Evolutionary conservation across 208 protist genomes (phyloP), one percentile per base, ranked within the genome.

Genomic region (Crithidia acanthocephali): DNA sequence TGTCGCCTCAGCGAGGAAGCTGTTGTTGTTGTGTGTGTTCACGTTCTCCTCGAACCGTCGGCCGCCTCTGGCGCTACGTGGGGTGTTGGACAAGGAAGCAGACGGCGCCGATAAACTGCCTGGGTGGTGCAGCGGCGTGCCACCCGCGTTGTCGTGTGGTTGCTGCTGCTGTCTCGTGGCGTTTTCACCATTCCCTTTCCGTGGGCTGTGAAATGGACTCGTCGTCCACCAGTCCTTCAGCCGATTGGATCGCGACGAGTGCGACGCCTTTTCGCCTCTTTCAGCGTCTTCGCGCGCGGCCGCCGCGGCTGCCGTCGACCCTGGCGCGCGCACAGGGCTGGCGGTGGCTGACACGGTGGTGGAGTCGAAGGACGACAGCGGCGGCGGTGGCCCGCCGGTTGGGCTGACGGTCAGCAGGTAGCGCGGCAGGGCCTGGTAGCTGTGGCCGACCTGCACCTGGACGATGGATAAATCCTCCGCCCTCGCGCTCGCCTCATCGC

Each of bases 351-450:
- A 53, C 18, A 50, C 48, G 1, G 25, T 28, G 6, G 35, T n/a
- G 20, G 45, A 42, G 22, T 61, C 33, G 50, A 48, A 42, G 30
- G 9, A 48, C 25, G 35, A 55, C 33, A 37, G 47, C 27, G 28
- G 13, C 30, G 53, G 37, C 25, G 35, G 57, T 30, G 57, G 23
- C 6, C 22, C 27, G 2, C 52, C 47, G 5, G 76, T 56, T 8
- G 65, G 64, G 20, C 42, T 37, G 22, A 93, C 63, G 7, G 77
- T 85, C 37, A 94, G 73, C 11, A 94, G 58, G 55, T 94, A 94
- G 30, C 88, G 85, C 7, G 88, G 82, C 18, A 94, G 68, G 0
- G 88, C 88, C 74, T 91, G 86, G 52, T 89, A 79, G 69, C 87
- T 88, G 61, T 66, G 61, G 13, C 51, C 58, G 0, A 93, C 73